phyloP scores from a whole-genome alignment of 129 eudicot species.

The Silybum marianum region DNA sequence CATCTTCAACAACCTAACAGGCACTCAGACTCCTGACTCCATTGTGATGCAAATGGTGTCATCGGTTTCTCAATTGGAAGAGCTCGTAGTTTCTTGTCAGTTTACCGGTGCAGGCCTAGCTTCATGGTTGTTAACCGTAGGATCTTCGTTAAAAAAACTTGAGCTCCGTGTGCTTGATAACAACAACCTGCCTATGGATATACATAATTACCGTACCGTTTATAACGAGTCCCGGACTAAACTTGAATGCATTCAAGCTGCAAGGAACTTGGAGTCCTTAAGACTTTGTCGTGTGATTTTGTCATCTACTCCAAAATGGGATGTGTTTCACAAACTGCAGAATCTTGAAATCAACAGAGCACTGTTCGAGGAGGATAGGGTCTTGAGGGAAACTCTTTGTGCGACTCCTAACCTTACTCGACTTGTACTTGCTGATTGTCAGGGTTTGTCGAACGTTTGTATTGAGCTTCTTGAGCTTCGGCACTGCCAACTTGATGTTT shows the following conservation, averaged over 20 bases:
- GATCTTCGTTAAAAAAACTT: slow-evolving; percentile 50
- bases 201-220: slow-evolving; percentile 18
- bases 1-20: slow-evolving; percentile 55
- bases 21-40: slow-evolving; percentile 54
- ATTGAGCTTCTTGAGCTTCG: slow-evolving; percentile 59
- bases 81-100: slow-evolving; percentile 79
- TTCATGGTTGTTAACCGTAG: slow-evolving; percentile 55
- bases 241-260: slow-evolving; percentile 67
- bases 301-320: slow-evolving; percentile 72
- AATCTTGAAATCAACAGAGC: slow-evolving; percentile 80
- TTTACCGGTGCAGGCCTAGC: slow-evolving; percentile 61
- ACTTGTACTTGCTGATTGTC: slow-evolving; percentile 71
- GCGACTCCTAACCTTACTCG: slow-evolving; percentile 71
- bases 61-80: slow-evolving; percentile 49
- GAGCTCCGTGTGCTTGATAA: slow-evolving; percentile 67
- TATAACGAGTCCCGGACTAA: slow-evolving; percentile 42
- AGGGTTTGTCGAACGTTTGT: slow-evolving; percentile 58
- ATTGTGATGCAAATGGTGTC: slow-evolving; percentile 56
- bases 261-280: slow-evolving; percentile 62
- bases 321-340: slow-evolving; percentile 46
- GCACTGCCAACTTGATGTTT: slow-evolving; percentile 72
- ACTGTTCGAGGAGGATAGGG: slow-evolving; percentile 55
- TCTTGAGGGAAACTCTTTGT: slow-evolving; percentile 54
- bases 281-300: slow-evolving; percentile 80
- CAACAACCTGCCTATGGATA: slow-evolving; percentile 47